Conservation (phyloP, 352 stramenopile species). For the Phytophthora cactorum region DNA sequence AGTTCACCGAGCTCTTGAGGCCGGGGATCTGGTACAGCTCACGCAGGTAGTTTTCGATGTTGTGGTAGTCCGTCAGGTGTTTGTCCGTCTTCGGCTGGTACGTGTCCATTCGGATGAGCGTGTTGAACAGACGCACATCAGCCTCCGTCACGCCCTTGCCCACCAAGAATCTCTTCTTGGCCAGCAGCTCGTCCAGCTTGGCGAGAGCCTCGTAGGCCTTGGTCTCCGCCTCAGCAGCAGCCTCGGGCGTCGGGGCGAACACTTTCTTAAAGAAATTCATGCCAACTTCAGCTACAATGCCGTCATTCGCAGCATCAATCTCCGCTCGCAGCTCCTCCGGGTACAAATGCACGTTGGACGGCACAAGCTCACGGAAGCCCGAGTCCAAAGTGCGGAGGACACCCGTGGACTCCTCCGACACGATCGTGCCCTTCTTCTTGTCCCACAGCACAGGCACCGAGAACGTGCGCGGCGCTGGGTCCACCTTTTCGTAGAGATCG, state of each 20-base stretch:
- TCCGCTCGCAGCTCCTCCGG: not conserved
- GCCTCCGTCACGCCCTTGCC: constrained; percentile 42
- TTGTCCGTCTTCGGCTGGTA: constrained; percentile 35
- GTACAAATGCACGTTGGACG: constrained; percentile 48
- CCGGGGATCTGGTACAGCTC: constrained; percentile 86
- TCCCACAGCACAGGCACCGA: constrained; percentile 82
- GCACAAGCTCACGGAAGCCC: constrained; percentile 49
- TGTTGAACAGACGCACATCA: constrained; percentile 48
- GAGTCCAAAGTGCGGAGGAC: constrained; percentile 69
- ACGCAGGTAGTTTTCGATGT: constrained; percentile 46
- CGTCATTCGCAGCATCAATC: constrained; percentile 3
- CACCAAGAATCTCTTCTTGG: constrained; percentile 29
- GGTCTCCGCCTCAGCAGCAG: not conserved
- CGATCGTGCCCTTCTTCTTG: constrained; percentile 70
- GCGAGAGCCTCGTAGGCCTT: not conserved
- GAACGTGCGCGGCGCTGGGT: constrained; percentile 20
- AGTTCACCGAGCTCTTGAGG: constrained; percentile 78
- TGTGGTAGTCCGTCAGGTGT: constrained; percentile 51
- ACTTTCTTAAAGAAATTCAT: not conserved
- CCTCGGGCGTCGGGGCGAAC: not conserved
- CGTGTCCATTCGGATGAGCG: constrained; percentile 48
- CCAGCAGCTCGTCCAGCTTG: constrained; percentile 13
- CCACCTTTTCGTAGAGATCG: constrained; percentile 50
- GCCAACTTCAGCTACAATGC: not conserved
- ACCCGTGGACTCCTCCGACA: constrained; percentile 83